Conservation (phyloP, 257 asterid genomes). For the Lavandula angustifolia region DNA sequence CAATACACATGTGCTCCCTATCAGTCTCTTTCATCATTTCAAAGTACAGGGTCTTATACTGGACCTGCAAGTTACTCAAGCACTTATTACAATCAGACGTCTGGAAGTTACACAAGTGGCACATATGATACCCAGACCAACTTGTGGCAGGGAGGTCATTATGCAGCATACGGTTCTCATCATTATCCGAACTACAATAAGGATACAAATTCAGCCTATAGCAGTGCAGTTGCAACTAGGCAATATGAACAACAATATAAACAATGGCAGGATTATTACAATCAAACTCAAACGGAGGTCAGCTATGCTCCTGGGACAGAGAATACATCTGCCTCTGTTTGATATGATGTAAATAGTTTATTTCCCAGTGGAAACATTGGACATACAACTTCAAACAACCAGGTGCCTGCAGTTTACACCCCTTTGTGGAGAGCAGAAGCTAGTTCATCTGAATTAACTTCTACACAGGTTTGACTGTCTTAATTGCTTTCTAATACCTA, state of each 20-base stretch:
- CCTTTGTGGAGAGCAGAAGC: constrained; percentile 70
- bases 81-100: constrained; percentile 99
- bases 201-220: constrained; percentile 69
- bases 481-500: constrained; percentile 23
- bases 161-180: constrained; percentile 62
- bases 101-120: constrained; percentile 90
- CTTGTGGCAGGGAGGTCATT: constrained; percentile 84
- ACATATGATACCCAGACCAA: constrained; percentile 70
- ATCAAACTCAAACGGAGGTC: constrained; percentile 86
- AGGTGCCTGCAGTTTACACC: constrained; percentile 57
- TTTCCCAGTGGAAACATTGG: constrained; percentile 61
- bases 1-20: constrained; percentile 99
- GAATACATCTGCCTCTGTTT: constrained; percentile 58
- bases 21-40: constrained; percentile 99
- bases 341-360: constrained; percentile 53
- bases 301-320: constrained; percentile 99
- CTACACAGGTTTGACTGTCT: constrained; percentile 74
- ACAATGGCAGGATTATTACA: constrained; percentile 94
- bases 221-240: constrained; percentile 53
- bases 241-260: constrained; percentile 79
- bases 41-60: constrained; percentile 98
- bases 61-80: constrained; percentile 99
- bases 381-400: constrained; percentile 59
- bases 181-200: constrained; percentile 76
- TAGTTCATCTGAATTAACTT: constrained; percentile 51